Conservation (phyloP, 2,329 filamentous ascomycete genomes). For the Chrysosporium queenslandicum region DNA sequence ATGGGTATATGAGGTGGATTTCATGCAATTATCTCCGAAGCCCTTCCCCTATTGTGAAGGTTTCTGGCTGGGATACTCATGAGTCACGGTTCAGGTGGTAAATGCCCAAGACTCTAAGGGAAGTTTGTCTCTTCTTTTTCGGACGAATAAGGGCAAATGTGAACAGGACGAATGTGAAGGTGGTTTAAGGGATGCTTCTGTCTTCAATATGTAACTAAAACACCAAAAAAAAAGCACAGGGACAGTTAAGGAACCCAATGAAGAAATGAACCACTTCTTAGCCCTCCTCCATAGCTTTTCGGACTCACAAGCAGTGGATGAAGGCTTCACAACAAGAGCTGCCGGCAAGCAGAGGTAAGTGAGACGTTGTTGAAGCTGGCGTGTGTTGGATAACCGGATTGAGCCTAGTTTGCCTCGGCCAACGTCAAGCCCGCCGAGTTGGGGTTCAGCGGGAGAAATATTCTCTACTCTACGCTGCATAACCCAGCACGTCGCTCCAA, state of each 20-base stretch:
- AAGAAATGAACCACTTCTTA: too few relatives aligned
- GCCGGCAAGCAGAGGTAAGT: too few relatives aligned
- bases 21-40: not conserved
- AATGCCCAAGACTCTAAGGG: not conserved
- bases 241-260: too few relatives aligned
- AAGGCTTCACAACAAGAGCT: too few relatives aligned
- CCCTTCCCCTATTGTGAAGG: not conserved
- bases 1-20: not conserved
- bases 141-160: not conserved
- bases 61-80: not conserved
- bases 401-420: slow-evolving; percentile 7
- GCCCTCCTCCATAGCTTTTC: too few relatives aligned
- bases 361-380: too few relatives aligned
- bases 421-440: not conserved
- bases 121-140: not conserved
- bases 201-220: too few relatives aligned
- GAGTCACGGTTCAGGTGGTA: not conserved
- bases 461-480: slow-evolving; percentile 38
- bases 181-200: not conserved
- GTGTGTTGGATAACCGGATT: not conserved
- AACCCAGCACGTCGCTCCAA: slow-evolving; percentile 30
- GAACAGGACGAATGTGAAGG: not conserved
- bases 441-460: slow-evolving; percentile 17
- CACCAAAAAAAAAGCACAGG: too few relatives aligned
- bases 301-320: too few relatives aligned